Evolutionary conservation across 345 rosid genomes (phyloP).

Genomic region (Hevea brasiliensis): DNA sequence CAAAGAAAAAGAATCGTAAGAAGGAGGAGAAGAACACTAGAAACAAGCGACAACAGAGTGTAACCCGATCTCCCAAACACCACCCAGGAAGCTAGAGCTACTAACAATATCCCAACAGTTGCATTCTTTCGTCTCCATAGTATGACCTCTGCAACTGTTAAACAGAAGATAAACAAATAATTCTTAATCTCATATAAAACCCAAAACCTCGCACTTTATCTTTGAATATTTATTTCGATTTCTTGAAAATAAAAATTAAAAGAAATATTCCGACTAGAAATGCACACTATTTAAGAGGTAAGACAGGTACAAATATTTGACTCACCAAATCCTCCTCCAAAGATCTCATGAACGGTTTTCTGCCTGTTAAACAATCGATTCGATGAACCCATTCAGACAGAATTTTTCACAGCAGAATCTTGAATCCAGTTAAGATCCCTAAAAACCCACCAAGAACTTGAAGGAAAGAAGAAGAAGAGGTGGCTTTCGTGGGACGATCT

Average conservation of each 20-base stretch:
- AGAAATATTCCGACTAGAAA: background rate
- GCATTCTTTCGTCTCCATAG: constrained; percentile 75
- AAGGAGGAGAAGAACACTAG: constrained; percentile 88
- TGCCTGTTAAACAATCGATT: constrained; percentile 65
- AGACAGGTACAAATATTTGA: background rate
- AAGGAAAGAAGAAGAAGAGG: background rate
- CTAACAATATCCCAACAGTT: constrained; percentile 62
- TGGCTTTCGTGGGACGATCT: constrained; percentile 16
- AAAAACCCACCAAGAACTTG: constrained; percentile 19
- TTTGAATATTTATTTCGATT: background rate
- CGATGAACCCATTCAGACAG: constrained; percentile 54
- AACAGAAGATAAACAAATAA: constrained; percentile 9
- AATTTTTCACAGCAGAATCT: constrained; percentile 10
- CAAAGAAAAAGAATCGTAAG: constrained; percentile 72
- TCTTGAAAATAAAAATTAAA: background rate
- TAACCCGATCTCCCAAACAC: constrained; percentile 86
- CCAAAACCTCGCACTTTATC: background rate
- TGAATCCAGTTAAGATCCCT: constrained; percentile 50
- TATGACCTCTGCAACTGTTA: constrained; percentile 86
- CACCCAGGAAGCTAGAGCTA: constrained; percentile 76
- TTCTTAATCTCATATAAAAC: background rate
- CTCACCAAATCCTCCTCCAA: constrained; percentile 83
- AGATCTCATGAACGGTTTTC: constrained; percentile 67
- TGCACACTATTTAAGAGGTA: no score
- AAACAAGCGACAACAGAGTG: constrained; percentile 75